These are phyloP conservation scores for Fusarium torreyae DNA, from an alignment of 2,329 filamentous ascomycete genomes.

Conservation along the genomic window DNA sequence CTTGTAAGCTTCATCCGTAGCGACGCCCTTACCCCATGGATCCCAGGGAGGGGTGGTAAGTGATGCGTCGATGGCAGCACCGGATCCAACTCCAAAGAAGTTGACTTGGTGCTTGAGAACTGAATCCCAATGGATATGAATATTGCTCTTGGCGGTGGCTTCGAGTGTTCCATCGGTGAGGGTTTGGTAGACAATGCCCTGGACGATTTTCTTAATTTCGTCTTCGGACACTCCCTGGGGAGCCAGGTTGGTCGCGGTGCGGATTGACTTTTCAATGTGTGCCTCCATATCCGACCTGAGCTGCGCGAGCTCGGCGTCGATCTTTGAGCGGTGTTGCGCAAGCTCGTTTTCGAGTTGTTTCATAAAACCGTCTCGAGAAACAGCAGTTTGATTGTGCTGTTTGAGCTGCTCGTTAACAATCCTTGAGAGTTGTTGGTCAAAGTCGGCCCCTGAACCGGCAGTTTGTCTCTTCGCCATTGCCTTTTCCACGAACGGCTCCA, in stretches of 20 bases:
- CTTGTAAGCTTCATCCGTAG: constrained; percentile 18
- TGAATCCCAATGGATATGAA: constrained; percentile 61
- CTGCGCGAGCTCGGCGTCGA: constrained; percentile 59
- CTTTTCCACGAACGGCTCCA: constrained; percentile 52
- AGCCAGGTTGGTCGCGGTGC: constrained; percentile 45
- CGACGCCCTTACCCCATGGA: constrained; percentile 43
- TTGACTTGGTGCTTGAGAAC: constrained; percentile 74
- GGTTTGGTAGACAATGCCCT: constrained; percentile 60
- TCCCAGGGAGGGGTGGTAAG: constrained; percentile 73
- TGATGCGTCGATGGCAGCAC: constrained; percentile 73
- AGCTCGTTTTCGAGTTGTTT: constrained; percentile 59
- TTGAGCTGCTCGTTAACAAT: constrained; percentile 57
- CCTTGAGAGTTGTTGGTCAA: constrained; percentile 55
- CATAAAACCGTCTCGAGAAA: constrained; percentile 67
- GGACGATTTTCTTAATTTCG: constrained; percentile 60
- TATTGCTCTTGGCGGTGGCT: constrained; percentile 62
- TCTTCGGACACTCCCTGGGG: constrained; percentile 55
- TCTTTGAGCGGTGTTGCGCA: constrained; percentile 56
- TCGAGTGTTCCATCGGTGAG: constrained; percentile 64
- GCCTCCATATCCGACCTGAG: constrained; percentile 56
- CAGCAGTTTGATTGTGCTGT: constrained; percentile 54
- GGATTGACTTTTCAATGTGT: constrained; percentile 53
- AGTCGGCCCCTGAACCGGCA: constrained; percentile 53
- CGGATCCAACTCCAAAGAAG: constrained; percentile 77
- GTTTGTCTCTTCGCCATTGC: constrained; percentile 55